Conservation (phyloP, 139 green algal genomes). For the Nannochloris sp. region DNA sequence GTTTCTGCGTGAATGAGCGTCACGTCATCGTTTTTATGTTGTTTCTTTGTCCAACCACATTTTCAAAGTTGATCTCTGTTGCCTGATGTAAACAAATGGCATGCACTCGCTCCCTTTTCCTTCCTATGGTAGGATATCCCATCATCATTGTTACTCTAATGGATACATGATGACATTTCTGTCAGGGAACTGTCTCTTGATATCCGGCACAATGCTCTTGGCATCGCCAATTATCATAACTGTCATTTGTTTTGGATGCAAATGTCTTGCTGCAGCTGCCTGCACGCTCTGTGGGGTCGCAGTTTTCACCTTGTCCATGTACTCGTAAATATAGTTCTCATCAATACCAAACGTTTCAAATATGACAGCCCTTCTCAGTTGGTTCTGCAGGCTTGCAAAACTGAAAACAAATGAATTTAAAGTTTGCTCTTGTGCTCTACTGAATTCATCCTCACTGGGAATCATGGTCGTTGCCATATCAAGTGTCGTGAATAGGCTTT, state of each 20-base stretch:
- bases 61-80: not conserved
- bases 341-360: conserved; percentile 65
- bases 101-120: not conserved
- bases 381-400: conserved; percentile 46
- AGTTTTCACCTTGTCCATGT: conserved; percentile 32
- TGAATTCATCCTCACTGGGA: conserved; percentile 15
- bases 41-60: not conserved
- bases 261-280: conserved; percentile 35
- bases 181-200: conserved; percentile 6
- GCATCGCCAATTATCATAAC: conserved; percentile 43
- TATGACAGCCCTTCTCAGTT: conserved; percentile 45
- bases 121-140: not conserved
- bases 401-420: conserved; percentile 81
- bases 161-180: not conserved
- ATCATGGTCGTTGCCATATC: conserved; percentile 4
- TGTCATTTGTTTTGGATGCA: conserved; percentile 51
- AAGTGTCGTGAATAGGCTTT: conserved; percentile 17
- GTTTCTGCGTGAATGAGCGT: too few relatives aligned
- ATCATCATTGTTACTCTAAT: not conserved
- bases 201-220: conserved; percentile 6
- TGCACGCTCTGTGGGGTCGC: conserved; percentile 41
- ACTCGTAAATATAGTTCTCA: conserved; percentile 55
- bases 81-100: not conserved
- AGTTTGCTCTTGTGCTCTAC: conserved; percentile 36
- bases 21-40: not conserved